These are phyloP conservation scores for Pseudomonodictys pantanalensis DNA, from an alignment of 495 filamentous ascomycete genomes.

Conservation along the genomic window DNA sequence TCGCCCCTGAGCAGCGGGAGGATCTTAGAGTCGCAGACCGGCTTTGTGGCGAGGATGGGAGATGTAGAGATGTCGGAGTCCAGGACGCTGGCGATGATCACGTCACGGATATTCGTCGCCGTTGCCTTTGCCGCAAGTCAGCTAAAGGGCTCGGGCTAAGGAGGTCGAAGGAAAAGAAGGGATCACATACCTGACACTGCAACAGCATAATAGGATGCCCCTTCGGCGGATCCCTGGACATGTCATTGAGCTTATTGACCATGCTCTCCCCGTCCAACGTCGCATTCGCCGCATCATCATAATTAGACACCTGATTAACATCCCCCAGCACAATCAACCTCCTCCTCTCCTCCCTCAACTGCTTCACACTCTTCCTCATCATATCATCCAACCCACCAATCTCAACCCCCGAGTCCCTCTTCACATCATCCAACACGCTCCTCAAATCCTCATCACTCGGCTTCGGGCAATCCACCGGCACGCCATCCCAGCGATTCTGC, in stretches of 20 bases:
- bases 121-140: no score
- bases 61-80: conserved; percentile 46
- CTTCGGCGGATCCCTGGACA: conserved; percentile 41
- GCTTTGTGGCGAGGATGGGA: conserved; percentile 51
- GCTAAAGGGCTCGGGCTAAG: no score
- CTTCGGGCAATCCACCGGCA: conserved; percentile 47
- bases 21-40: conserved; percentile 51
- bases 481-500: conserved; percentile 54
- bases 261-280: conserved; percentile 50
- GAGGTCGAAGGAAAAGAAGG: no score
- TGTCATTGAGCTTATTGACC: conserved; percentile 43
- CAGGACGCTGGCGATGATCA: conserved; percentile 47
- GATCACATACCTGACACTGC: no score
- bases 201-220: conserved; percentile 47
- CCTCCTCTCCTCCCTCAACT: conserved; percentile 45
- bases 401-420: conserved; percentile 11
- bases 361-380: conserved; percentile 38
- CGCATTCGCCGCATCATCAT: conserved; percentile 52
- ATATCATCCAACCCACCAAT: conserved; percentile 29
- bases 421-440: conserved; percentile 43
- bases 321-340: conserved; percentile 50
- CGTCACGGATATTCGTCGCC: conserved; percentile 50
- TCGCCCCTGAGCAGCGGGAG: conserved; percentile 51
- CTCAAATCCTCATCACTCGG: conserved; percentile 46
- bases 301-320: conserved; percentile 50